Base-by-base conservation (phyloP, 1,284 basidiomycete species). In the Ganoderma resinaceum region DNA sequence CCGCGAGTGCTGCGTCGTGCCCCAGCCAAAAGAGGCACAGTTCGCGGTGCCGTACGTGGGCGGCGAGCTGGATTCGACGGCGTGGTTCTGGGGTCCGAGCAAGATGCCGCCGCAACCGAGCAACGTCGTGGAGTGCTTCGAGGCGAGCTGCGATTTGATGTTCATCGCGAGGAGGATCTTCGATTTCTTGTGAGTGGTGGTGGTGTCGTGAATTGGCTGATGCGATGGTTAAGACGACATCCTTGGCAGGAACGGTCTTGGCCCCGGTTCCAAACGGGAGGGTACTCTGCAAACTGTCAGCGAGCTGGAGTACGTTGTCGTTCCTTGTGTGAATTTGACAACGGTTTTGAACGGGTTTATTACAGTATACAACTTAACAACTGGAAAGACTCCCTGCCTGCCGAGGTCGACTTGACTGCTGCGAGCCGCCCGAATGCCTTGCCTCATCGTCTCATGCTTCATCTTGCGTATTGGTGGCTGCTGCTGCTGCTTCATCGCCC, bases 401-500 rank as follows among this genome's bases (percentile, higher is more conserved):
- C 85, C 0, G 84, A 89, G 38, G 81, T 91, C 31, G 84, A 87
- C 53, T 80, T 91, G 37, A 85, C 85, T 4, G 78, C 84, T 33
- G 82, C 85, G 23, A 85, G 83, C 29, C 81, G 84, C 14, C 78
- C 81, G 8, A 83, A 81, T 11, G 84, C 88, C 2, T 83, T 87
- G 0, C 89, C 90, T 0, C 89, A 91, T 66, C 82, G 87, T 38
- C 78, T 92, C 3, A 90, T 88, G 83, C 79, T 91, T 67, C 89
- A 92, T 72, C 78, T 90, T 37, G 83, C 85, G 1, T 89, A 89
- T 75, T 86, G 87, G 80, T 91, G 89, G 89, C 80, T 88, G 7
- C 83, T 86, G 63, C 88, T 92, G 42, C 82, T 92, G 11, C 84
- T 92, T 0, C 89, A 91, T 70, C 83, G 89, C 0, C 89, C 90